phyloP scores from a whole-genome alignment of 345 rosid genomes.

The Sisymbrium altissimum region DNA sequence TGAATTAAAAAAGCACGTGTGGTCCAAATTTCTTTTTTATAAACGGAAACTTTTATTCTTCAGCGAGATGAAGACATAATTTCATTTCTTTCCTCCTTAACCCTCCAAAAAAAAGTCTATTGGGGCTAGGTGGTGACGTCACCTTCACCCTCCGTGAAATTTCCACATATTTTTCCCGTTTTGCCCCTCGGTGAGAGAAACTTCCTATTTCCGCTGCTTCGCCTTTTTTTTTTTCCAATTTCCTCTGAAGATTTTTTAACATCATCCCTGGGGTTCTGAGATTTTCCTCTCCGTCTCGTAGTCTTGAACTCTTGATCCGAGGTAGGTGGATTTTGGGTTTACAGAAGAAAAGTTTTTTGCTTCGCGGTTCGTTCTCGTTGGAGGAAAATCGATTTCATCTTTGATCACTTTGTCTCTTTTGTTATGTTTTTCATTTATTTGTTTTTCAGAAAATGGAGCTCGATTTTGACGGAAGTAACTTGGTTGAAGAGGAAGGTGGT shows the following conservation, averaged over 20 bases:
- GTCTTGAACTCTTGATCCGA: conserved; percentile 20
- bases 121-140: conserved; percentile 30
- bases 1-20: conserved; percentile 7
- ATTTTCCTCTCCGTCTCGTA: conserved; percentile 1
- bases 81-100: conserved; percentile 9
- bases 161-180: conserved; percentile 12
- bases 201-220: conserved; percentile 12
- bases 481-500: conserved; percentile 55
- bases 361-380: neutral
- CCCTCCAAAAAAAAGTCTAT: neutral
- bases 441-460: conserved; percentile 50
- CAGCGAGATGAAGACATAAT: conserved; percentile 13
- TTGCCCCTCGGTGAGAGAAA: conserved; percentile 23
- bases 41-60: neutral
- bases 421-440: neutral
- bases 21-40: conserved; percentile 12
- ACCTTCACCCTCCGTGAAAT: conserved; percentile 6
- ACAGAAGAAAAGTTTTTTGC: no score
- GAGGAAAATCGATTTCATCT: conserved; percentile 13
- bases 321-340: conserved; percentile 1
- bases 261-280: conserved; percentile 23
- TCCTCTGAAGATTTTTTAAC: neutral
- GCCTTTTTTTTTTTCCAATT: conserved; percentile 25
- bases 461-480: conserved; percentile 49
- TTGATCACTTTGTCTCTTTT: conserved; percentile 13